These are phyloP conservation scores for Trichoderma koningii DNA, from an alignment of 2,329 filamentous ascomycete genomes.

Conservation along the genomic window DNA sequence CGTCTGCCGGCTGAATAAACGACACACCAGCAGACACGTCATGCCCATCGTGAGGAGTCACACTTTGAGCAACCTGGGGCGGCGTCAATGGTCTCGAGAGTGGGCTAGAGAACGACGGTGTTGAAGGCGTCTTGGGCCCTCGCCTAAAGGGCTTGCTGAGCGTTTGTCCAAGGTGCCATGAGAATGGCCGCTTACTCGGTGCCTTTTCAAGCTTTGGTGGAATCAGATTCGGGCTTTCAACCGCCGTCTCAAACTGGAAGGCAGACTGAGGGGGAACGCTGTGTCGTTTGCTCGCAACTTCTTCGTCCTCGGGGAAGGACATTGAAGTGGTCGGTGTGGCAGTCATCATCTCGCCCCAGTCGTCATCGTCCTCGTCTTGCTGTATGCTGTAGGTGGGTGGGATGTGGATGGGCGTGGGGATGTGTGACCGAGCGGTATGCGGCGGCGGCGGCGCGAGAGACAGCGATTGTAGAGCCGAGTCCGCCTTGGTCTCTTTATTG, in stretches of 20 bases:
- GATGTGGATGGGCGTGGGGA: slow-evolving; percentile 16
- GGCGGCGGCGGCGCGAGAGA: slow-evolving; percentile 14
- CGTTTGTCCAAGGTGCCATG: slow-evolving; percentile 4
- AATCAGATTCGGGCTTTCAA: neutral
- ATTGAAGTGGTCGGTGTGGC: slow-evolving; percentile 34
- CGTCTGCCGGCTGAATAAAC: neutral
- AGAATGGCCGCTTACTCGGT: slow-evolving; percentile 6
- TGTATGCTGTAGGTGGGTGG: neutral
- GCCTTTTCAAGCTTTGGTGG: slow-evolving; percentile 1
- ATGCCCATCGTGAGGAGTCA: neutral
- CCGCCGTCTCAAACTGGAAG: slow-evolving; percentile 8
- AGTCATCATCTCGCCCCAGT: slow-evolving; percentile 63
- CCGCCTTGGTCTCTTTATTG: neutral
- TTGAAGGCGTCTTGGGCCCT: slow-evolving; percentile 17
- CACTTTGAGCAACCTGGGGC: neutral
- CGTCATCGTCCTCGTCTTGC: slow-evolving; percentile 46
- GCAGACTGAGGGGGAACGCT: slow-evolving; percentile 8
- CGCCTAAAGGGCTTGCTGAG: slow-evolving; percentile 13
- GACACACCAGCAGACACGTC: slow-evolving; percentile 10
- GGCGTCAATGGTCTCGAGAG: slow-evolving; percentile 13
- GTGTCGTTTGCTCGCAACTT: neutral
- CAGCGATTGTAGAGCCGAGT: slow-evolving; percentile 8
- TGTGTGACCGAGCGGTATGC: neutral
- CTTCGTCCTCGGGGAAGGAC: neutral
- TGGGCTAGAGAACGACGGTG: slow-evolving; percentile 4